These are phyloP conservation scores for Trametes punicea DNA, from an alignment of 768 basidiomycete species.

Conservation along the genomic window DNA sequence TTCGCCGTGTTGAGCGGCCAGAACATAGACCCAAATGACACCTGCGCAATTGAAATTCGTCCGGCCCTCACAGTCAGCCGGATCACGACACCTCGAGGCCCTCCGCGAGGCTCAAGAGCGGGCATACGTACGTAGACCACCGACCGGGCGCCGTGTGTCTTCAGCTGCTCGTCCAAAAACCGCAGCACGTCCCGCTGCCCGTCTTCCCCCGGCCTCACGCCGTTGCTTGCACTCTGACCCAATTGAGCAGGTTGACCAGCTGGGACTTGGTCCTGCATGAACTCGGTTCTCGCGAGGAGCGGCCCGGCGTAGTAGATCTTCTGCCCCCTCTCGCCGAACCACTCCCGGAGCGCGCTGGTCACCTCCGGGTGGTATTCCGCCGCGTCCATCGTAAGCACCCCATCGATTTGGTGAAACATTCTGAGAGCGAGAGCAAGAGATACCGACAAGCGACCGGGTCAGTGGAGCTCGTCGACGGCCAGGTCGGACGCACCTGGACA, in stretches of 20 bases:
- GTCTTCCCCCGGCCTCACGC: neutral
- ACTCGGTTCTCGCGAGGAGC: neutral
- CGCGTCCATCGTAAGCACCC: slow-evolving; percentile 1
- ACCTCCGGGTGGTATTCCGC: slow-evolving; percentile 11
- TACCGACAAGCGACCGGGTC: neutral
- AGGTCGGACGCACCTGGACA: neutral
- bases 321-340: slow-evolving; percentile 7
- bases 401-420: neutral
- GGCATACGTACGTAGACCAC: slow-evolving; percentile 16
- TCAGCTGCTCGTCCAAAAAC: slow-evolving; percentile 14
- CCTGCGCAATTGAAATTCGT: neutral
- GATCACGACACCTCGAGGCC: no score
- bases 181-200: slow-evolving; percentile 7
- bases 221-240: neutral
- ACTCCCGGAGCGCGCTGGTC: neutral
- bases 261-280: neutral
- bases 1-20: slow-evolving; percentile 21
- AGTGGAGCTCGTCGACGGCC: no score
- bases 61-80: neutral
- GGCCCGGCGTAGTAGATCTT: slow-evolving; percentile 13
- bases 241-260: neutral
- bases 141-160: slow-evolving; percentile 14
- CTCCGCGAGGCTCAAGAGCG: neutral
- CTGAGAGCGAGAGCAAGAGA: neutral
- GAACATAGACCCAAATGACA: slow-evolving; percentile 20